These are phyloP conservation scores for Emmonsia crescens DNA, from an alignment of 2,329 filamentous ascomycete species.

Conservation along the genomic window DNA sequence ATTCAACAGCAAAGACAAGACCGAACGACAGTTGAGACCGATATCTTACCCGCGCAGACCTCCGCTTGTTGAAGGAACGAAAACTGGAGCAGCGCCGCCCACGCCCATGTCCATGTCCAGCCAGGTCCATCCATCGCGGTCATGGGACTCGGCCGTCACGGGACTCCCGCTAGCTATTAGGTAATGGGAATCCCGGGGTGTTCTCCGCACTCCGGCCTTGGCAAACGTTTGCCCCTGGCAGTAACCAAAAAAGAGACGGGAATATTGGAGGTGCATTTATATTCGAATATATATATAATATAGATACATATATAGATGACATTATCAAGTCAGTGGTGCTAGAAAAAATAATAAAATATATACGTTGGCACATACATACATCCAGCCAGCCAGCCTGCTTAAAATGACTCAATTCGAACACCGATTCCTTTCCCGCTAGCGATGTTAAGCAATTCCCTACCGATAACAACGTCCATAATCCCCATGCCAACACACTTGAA, in stretches of 20 bases:
- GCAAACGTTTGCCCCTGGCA: too few species aligned
- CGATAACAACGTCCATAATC: conserved; percentile 41
- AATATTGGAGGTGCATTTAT: too few species aligned
- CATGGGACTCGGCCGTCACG: neutral
- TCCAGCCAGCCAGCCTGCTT: neutral
- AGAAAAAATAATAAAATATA: neutral
- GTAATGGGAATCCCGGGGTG: neutral
- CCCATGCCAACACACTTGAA: conserved; percentile 44
- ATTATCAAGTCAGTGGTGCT: neutral
- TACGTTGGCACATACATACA: neutral
- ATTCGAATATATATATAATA: too few species aligned
- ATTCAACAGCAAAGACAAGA: neutral
- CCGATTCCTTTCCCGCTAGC: conserved; percentile 25
- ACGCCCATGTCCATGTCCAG: too few species aligned
- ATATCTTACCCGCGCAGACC: neutral
- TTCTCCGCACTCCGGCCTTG: neutral
- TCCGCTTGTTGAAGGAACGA: neutral
- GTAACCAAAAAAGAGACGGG: too few species aligned
- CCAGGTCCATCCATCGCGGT: too few species aligned
- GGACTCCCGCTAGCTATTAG: too few species aligned
- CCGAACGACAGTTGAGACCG: neutral
- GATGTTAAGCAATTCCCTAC: conserved; percentile 30
- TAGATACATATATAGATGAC: too few species aligned
- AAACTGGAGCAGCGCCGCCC: neutral
- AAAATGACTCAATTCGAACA: conserved; percentile 29